Conservation (phyloP, 1,284 basidiomycete species). For the Golubevia pallescens region DNA sequence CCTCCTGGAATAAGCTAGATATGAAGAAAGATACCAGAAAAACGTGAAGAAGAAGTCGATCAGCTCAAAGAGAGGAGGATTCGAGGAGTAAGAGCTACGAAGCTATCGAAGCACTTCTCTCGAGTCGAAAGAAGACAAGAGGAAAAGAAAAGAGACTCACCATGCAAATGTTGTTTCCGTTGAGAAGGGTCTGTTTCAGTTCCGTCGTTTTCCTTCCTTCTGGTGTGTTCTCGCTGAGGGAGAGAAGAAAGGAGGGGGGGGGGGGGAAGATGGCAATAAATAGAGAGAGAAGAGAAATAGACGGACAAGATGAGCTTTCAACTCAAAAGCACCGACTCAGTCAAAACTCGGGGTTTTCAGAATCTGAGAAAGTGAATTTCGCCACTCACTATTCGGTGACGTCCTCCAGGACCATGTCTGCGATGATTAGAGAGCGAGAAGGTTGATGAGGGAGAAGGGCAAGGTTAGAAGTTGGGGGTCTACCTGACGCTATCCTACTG, state of each 20-base stretch:
- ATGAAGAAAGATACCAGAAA: background rate
- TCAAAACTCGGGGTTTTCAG: too few relatives aligned
- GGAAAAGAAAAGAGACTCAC: conserved; percentile 67
- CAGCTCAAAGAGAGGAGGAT: too few relatives aligned
- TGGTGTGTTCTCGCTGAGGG: conserved; percentile 78
- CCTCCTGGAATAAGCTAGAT: conserved; percentile 34
- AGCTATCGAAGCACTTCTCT: too few relatives aligned
- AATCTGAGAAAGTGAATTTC: too few relatives aligned
- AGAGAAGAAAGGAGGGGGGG: conserved; percentile 6
- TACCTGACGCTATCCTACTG: too few relatives aligned
- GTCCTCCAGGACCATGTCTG: conserved; percentile 97
- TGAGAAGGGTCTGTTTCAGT: conserved; percentile 87
- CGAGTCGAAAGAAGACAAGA: background rate
- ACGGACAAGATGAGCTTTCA: background rate
- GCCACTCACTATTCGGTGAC: conserved; percentile 95
- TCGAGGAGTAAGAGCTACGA: too few relatives aligned
- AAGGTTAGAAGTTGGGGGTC: background rate
- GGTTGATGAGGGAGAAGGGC: background rate
- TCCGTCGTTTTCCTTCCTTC: conserved; percentile 81
- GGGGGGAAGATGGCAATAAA: background rate
- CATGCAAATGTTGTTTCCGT: conserved; percentile 98
- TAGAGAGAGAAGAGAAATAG: background rate
- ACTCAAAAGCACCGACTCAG: too few relatives aligned
- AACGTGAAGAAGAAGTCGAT: too few relatives aligned
- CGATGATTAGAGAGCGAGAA: background rate